Conservation (phyloP, 495 filamentous ascomycete species). For the Cercophora samala region DNA sequence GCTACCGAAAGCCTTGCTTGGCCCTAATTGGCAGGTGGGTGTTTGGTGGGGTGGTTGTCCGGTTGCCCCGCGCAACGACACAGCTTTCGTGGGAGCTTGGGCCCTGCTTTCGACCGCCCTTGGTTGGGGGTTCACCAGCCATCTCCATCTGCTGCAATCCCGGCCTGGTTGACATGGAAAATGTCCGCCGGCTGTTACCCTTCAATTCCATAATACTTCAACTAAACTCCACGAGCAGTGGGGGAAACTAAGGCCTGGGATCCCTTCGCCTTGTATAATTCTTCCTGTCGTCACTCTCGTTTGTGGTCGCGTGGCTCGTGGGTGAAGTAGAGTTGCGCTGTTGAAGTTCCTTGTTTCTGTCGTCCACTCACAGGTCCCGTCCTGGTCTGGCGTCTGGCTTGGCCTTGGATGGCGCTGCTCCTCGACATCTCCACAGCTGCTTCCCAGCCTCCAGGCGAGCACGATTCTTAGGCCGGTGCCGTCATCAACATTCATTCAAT, state of each 20-base stretch:
- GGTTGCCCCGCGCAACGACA: conserved; percentile 22
- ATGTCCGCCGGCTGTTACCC: conserved; percentile 14
- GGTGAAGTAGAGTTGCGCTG: background rate
- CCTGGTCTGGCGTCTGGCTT: background rate
- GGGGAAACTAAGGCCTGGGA: conserved; percentile 1
- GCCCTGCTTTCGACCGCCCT: conserved; percentile 9
- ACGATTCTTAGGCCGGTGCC: background rate
- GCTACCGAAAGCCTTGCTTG: background rate
- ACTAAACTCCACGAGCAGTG: conserved; percentile 1
- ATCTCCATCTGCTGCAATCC: background rate
- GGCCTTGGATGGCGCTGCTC: conserved; percentile 1
- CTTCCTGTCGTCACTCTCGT: background rate
- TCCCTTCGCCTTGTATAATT: background rate
- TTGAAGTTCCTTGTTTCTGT: conserved; percentile 7
- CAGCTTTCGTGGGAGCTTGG: conserved; percentile 16
- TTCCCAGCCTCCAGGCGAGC: background rate
- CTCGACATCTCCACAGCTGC: conserved; percentile 3
- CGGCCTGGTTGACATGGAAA: conserved; percentile 6
- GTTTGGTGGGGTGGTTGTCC: background rate
- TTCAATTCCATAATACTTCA: no score
- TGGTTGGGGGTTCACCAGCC: no score
- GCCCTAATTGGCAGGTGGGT: conserved; percentile 23
- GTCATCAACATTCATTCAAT: background rate
- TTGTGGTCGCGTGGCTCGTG: conserved; percentile 1
- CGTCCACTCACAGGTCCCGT: background rate